These are phyloP conservation scores for Boechera stricta DNA, from an alignment of 345 rosid species.

Conservation along the genomic window DNA sequence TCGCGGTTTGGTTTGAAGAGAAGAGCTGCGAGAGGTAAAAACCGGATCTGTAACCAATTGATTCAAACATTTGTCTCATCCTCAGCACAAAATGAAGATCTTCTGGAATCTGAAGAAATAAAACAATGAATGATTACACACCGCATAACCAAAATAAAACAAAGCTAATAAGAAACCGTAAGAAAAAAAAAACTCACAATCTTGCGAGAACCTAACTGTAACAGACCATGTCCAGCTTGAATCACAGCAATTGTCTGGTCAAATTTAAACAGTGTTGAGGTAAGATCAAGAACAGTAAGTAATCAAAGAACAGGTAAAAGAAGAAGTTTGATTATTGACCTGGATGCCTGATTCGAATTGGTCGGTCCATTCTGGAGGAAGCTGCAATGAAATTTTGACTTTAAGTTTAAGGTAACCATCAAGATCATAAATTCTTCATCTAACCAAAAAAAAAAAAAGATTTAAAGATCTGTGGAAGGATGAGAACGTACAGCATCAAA, in stretches of 20 bases:
- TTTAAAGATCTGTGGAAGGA: background rate
- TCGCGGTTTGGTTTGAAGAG: conserved; percentile 60
- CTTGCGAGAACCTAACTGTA: conserved; percentile 95
- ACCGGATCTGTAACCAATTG: conserved; percentile 91
- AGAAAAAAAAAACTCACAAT: conserved; percentile 61
- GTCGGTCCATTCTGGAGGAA: conserved; percentile 98
- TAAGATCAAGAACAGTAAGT: conserved; percentile 29
- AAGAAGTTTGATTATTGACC: conserved; percentile 52
- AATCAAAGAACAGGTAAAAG: conserved; percentile 12
- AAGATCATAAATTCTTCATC: conserved; percentile 44
- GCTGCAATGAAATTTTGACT: conserved; percentile 60
- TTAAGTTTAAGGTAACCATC: conserved; percentile 39
- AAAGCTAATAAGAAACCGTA: background rate
- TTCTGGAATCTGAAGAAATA: conserved; percentile 70
- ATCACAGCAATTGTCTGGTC: conserved; percentile 96
- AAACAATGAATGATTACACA: conserved; percentile 54
- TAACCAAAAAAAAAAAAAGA: conserved; percentile 30
- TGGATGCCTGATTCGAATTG: conserved; percentile 99
- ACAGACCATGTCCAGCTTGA: conserved; percentile 98
- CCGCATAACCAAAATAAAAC: conserved; percentile 1
- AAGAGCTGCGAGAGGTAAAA: conserved; percentile 94
- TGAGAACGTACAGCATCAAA: conserved; percentile 85
- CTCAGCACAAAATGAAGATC: conserved; percentile 96
- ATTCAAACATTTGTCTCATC: conserved; percentile 94
- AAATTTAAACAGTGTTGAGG: conserved; percentile 28